Evolutionary conservation across 495 filamentous ascomycete species (phyloP), one percentile per base, ranked within the genome.

Genomic region (Talaromyces proteolyticus): DNA sequence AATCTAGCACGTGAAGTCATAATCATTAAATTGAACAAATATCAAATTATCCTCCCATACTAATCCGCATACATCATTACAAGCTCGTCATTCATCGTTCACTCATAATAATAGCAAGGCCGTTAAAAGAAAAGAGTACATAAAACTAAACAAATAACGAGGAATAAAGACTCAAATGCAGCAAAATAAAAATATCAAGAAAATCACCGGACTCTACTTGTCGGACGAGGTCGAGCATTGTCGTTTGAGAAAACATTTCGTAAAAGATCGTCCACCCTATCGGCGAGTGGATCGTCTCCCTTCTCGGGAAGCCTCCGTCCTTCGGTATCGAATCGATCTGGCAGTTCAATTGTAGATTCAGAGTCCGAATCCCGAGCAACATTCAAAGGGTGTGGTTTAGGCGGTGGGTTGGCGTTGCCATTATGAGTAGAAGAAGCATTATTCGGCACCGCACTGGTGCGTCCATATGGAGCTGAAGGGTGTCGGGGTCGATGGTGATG

Each of bases 241-340:
- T 36, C 47, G 14, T 17, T 34, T 14, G 36, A 22, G 24, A 49
- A 49, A 14, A 40, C 20, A 36, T 18, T 25, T 20, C 55, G 63
- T 3, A 79, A 47, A 4, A 77, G 51, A 18, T 66, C 57, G 42
- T 74, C 66, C 3, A 78, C 41, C 22, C 50, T 59, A 39, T 65
- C 66, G 2, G 59, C 60, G 4, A 69, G 52, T 14, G 70, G 60
- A 51, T 72, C 65, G 8, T 68, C 63, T 5, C 52, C 61, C 1
- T 51, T 54, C 41, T 69, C 55, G 2, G 65, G 59, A 10, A 77
- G 60, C 1, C 74, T 78, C 18, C 70, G 67, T 1, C 86, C 85
- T 3, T 83, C 65, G 6, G 65, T 54, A 52, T 89, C 84, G 53
- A 90, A 89, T 0, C 86, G 74, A 39, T 81, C 75, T 0, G 86